Base-by-base conservation (phyloP, 306 rosid species). In the Delonix regia region DNA sequence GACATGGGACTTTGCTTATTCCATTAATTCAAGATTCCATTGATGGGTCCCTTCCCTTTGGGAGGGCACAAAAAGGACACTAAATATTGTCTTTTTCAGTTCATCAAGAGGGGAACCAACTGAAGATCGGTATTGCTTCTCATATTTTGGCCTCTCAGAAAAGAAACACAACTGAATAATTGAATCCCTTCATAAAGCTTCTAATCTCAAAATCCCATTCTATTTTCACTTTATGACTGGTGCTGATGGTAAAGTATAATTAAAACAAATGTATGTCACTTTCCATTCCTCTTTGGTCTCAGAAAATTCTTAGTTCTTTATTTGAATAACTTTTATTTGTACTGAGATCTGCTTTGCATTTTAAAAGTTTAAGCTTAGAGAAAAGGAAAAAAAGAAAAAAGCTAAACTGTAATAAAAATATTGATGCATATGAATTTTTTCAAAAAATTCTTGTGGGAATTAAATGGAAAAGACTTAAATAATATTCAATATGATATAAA, bases 91-190 rank as follows among this genome's bases (percentile, higher is more conserved):
- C 86, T 61, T 82, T 85, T 70, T 79, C 82, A 64, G 86, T 71
- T 82, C 48, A 84, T 77, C 83, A 81, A 84, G 75, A 76, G 87
- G 74, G 47, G 80, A 80, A 80, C 80, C 77, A 77, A 82, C 74
- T 71, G 70, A 82, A 85, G 77, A 85, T 78, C 74, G 64, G 6
- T 24, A 71, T 62, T 65, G 69, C 86, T 85, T 85, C 75, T 7
- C n/a, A 7, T n/a, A 38, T 38, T 78, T 71, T 85, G 84, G 88
- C 77, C 86, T 79, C 84, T 71, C 82, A 75, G 25, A 45, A 75
- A 61, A 61, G 64, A n/a, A 59, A 74, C 38, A 19, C 74, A 82
- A 82, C 69, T 78, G 36, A 71, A 82, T 51, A 57, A 64, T 71
- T 85, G 77, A 82, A 79, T 74, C 86, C 57, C 86, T 80, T 2